Conservation (phyloP, 2,329 filamentous ascomycete species). For the Colletotrichum cereale region DNA sequence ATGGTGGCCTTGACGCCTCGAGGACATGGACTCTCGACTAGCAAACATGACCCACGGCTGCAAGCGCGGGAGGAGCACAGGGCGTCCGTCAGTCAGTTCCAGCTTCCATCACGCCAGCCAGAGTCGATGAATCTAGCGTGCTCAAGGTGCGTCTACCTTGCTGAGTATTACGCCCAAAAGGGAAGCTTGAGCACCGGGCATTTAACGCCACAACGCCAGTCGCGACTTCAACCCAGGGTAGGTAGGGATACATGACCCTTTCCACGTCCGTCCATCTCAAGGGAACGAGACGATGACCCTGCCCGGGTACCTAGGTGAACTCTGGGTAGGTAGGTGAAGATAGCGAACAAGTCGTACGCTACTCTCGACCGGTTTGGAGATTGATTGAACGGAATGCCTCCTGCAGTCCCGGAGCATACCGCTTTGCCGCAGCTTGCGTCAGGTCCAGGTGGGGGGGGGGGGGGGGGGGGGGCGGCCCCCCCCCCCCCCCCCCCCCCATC, state of each 20-base stretch:
- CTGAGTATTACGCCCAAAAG: conserved; percentile 18
- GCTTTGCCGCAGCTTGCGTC: conserved; percentile 27
- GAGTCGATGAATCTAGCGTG: conserved; percentile 19
- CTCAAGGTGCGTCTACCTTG: conserved; percentile 10
- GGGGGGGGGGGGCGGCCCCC: too few relatives aligned
- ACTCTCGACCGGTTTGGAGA: conserved; percentile 14
- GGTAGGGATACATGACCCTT: conserved; percentile 4
- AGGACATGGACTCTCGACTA: neutral
- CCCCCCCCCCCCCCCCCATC: neutral
- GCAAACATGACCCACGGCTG: conserved; percentile 3
- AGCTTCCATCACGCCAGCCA: conserved; percentile 17
- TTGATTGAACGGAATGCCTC: neutral
- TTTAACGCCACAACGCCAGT: conserved; percentile 31
- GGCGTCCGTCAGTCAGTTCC: conserved; percentile 33
- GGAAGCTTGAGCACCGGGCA: conserved; percentile 38
- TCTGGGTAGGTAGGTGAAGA: neutral
- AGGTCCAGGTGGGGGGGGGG: conserved; percentile 17
- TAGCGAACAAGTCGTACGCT: conserved; percentile 19
- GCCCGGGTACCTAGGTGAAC: too few relatives aligned
- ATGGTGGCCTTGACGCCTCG: neutral
- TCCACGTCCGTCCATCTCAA: neutral
- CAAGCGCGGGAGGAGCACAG: conserved; percentile 33
- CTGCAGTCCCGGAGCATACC: neutral
- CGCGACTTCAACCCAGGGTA: neutral
- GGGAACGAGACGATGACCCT: conserved; percentile 2